Conservation (phyloP, 768 basidiomycete genomes). For the Suillus ampliporus region DNA sequence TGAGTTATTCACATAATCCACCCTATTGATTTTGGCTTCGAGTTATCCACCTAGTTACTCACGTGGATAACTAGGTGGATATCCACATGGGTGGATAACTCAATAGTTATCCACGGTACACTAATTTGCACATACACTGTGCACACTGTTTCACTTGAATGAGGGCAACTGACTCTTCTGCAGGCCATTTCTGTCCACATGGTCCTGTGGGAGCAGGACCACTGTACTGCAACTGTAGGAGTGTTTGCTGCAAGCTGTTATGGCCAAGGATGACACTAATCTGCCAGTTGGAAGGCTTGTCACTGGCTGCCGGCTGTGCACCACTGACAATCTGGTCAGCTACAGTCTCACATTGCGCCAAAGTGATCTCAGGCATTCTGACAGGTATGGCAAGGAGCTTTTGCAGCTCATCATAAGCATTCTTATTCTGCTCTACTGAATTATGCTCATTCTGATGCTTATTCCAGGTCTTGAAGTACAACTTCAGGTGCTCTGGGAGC, state of each 20-base stretch:
- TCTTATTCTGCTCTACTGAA: background rate
- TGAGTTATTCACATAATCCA: slow-evolving; percentile 2
- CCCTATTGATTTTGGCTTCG: background rate
- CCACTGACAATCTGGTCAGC: background rate
- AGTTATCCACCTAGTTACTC: background rate
- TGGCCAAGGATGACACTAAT: background rate
- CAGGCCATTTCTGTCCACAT: background rate
- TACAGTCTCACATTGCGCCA: background rate
- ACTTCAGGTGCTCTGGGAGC: slow-evolving; percentile 18
- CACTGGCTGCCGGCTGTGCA: background rate
- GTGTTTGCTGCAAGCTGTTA: background rate
- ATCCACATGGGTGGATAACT: no score
- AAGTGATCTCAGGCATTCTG: background rate
- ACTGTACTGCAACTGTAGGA: background rate
- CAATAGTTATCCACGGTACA: no score
- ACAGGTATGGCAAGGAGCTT: background rate
- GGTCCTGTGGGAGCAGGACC: background rate
- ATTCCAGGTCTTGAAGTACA: slow-evolving; percentile 15
- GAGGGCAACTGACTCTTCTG: background rate
- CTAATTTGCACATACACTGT: background rate
- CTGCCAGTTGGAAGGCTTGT: background rate
- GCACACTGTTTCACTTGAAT: background rate
- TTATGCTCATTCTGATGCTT: slow-evolving; percentile 9
- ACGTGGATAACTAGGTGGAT: no score
- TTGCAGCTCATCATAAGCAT: background rate